Evolutionary conservation across 768 basidiomycete species (phyloP), one percentile per base, ranked within the genome.

Genomic region (Calocera cornea): DNA sequence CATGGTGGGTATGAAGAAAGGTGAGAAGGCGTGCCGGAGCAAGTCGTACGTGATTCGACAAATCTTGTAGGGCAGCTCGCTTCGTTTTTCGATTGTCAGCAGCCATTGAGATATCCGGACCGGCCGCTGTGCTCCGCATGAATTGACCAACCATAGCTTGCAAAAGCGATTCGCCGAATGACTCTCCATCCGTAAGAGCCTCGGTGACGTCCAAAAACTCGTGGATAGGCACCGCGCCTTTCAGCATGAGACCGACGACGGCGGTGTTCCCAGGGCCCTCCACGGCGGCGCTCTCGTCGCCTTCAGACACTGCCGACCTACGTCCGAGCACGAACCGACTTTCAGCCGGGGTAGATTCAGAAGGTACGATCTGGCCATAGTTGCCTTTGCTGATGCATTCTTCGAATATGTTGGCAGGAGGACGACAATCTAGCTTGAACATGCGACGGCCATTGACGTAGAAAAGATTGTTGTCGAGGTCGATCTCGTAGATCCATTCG

Each of bases 401-500:
- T 72, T 78, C 41, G 65, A 71, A 72, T 24, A 64, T 34, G 19
- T 71, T 67, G 0, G 47, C 12, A 1, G 65, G 38, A 5, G 73
- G 73, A 66, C 73, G 70, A 22, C 14, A 33, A 60, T 27, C 27
- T 14, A 65, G 34, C 11, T 29, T 36, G 29, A 12, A 65, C 49
- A 67, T 27, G 14, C 69, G 69, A 3, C 66, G 14, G 17, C 33
- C 31, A 65, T 75, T 24, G 34, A 72, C 68, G 38, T 72, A 68
- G 50, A 76, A 77, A 16, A 73, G 71, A 27, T 71, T 69, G 34
- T 74, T 68, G 68, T 77, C 76, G 29, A 76, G 65, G 44, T 77
- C 74, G 36, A 77, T 72, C 50, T 70, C 70, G 49, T 76, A 77
- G 16, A 72, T 64, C 73, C 74, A 77, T 50, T 77, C 73, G 50